phyloP scores from a whole-genome alignment of 1,284 basidiomycete genomes.

The Apiotrichum siamense region DNA sequence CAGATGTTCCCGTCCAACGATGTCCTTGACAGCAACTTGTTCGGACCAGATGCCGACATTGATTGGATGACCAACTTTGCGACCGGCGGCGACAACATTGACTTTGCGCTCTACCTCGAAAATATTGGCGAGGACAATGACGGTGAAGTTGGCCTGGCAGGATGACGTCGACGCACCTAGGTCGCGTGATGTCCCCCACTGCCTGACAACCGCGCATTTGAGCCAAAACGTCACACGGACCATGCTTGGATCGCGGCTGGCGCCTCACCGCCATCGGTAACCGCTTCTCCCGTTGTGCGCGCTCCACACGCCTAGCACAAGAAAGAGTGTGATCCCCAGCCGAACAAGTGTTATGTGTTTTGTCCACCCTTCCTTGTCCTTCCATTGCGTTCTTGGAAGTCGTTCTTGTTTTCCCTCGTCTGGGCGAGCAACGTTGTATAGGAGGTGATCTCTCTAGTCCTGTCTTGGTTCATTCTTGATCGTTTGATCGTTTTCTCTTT shows the following conservation, averaged over 20 bases:
- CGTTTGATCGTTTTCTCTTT: not conserved
- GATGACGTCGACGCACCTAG: not conserved
- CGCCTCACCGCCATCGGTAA: too few relatives aligned
- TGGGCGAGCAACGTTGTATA: not conserved
- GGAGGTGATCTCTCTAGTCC: constrained; percentile 2
- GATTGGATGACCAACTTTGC: constrained; percentile 13
- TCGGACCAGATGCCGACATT: constrained; percentile 12
- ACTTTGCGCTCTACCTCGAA: constrained; percentile 36
- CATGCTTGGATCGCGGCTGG: too few relatives aligned
- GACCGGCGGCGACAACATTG: constrained; percentile 19
- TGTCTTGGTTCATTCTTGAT: not conserved
- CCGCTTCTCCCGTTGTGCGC: too few relatives aligned
- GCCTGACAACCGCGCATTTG: too few relatives aligned
- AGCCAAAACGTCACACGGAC: too few relatives aligned
- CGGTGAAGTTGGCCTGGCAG: constrained; percentile 23
- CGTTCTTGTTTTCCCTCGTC: not conserved
- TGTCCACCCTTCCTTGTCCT: not conserved
- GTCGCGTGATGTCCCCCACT: not conserved
- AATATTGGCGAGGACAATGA: constrained; percentile 35
- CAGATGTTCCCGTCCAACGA: constrained; percentile 4
- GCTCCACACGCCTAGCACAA: too few relatives aligned
- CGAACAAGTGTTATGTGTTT: too few relatives aligned
- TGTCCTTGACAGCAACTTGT: constrained; percentile 7
- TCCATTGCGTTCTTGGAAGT: constrained; percentile 1
- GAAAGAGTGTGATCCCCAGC: too few relatives aligned